Base-by-base conservation (phyloP, 176 grass and related monocot genomes). In the Aegilops bicornis region DNA sequence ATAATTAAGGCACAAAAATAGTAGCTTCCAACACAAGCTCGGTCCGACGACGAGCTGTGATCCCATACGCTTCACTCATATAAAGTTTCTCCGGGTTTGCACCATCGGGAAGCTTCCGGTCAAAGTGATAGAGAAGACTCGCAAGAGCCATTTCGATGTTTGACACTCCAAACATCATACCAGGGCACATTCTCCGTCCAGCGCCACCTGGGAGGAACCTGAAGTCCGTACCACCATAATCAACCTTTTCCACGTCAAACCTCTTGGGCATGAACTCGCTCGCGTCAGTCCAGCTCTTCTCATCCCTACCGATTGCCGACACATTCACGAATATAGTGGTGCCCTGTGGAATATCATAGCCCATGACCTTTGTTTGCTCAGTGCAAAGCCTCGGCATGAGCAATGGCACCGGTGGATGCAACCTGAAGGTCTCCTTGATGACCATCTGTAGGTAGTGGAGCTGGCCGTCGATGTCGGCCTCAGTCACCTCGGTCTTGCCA, bases 291-390 rank as follows among this genome's bases (percentile, higher is more conserved):
- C 92, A 94, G 31, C 25, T 67, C 10, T 71, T 61, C 1, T 83
- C 82, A 4, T 90, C 92, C 20, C 78, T 87, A 0, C 89, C 86
- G 8, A 94, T 94, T 0, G 92, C 86, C 10, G 73, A 94, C 1
- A 59, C 73, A 3, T 94, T 94, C 29, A 91, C 82, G 0, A 89
- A 80, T 9, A 89, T 67, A 0, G 68, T 30, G 12, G 89, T 62
- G 0, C 77, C 87, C 4, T 19, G 35, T 0, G 92, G 89, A 27
- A 93, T 52, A 24, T 89, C 65, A 2, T 88, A 79, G 36, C 89
- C 84, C 63, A 87, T 54, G 50, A 94, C 45, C 4, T 87, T 89
- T 12, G 62, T 45, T 3, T 69, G 33, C 5, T 90, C 82, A 10
- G 61, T 82, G 11, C 87, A 80, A 0, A 69, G 27, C 52, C 87